Percentiles rank a stretch among this genome's conserved stretches.
phyloP scores from a whole-genome alignment of 2,329 filamentous ascomycete species.

The Calonectria leucothoes region DNA sequence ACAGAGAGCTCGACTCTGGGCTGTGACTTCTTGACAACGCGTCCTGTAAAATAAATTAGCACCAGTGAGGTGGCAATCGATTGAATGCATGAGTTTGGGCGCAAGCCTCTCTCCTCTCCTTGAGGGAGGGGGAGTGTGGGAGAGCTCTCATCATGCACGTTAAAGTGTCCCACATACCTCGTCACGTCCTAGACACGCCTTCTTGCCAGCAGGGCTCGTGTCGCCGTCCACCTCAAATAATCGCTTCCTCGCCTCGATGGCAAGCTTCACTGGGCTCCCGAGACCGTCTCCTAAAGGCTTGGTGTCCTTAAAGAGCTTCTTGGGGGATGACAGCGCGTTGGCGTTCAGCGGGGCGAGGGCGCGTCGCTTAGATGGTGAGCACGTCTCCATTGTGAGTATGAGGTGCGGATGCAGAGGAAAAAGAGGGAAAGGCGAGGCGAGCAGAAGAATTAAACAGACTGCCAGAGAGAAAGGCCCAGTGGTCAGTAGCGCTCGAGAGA shows the following conservation, averaged over 20 bases:
- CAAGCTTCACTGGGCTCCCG: conserved; percentile 39
- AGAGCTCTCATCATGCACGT: neutral
- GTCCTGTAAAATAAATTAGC: conserved; percentile 33
- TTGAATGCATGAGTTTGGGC: neutral
- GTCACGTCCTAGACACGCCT: conserved; percentile 47
- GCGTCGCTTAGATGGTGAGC: conserved; percentile 60
- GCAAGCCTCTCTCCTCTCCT: neutral
- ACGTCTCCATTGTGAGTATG: conserved; percentile 38
- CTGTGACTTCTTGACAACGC: conserved; percentile 47
- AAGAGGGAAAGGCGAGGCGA: neutral
- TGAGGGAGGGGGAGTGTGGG: neutral
- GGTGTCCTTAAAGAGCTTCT: conserved; percentile 35
- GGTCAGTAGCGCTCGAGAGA: neutral
- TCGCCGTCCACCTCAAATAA: conserved; percentile 39
- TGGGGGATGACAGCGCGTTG: conserved; percentile 53
- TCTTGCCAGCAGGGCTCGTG: conserved; percentile 44
- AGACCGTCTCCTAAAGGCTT: conserved; percentile 21
- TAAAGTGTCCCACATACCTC: conserved; percentile 40
- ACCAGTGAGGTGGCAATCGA: neutral
- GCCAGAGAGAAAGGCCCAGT: neutral
- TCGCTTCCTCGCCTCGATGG: conserved; percentile 44
- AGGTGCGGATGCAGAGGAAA: neutral
- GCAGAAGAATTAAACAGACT: neutral
- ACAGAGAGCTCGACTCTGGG: conserved; percentile 60
- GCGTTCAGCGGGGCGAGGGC: conserved; percentile 59